These are phyloP conservation scores for Saccharomycopsis crataegensis DNA, from an alignment of 1,139 yeast species.

Conservation along the genomic window DNA sequence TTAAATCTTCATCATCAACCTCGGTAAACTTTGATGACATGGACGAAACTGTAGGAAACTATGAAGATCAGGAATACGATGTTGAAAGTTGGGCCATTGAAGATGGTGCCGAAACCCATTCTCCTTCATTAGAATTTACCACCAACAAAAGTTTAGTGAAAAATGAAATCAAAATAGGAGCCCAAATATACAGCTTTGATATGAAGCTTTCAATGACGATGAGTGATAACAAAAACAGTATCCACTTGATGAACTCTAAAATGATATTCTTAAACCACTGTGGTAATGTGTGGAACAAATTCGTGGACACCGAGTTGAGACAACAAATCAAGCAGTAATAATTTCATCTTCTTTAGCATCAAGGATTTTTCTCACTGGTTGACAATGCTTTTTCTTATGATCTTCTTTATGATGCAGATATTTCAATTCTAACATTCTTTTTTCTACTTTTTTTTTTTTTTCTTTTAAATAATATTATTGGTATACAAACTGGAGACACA, in stretches of 20 bases:
- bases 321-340: too few species aligned
- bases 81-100: slow-evolving; percentile 17
- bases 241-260: slow-evolving; percentile 2
- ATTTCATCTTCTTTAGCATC: too few species aligned
- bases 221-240: too few species aligned
- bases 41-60: background rate
- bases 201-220: background rate
- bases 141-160: background rate
- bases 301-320: background rate
- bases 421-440: too few species aligned
- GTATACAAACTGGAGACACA: too few species aligned
- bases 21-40: background rate
- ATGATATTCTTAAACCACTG: slow-evolving; percentile 11
- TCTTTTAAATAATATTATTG: too few species aligned
- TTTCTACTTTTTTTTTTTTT: too few species aligned
- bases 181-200: background rate
- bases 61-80: slow-evolving; percentile 7
- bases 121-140: too few species aligned
- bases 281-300: slow-evolving; percentile 8
- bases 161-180: background rate
- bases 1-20: background rate
- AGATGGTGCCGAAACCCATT: slow-evolving; percentile 9
- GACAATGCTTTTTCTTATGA: too few species aligned
- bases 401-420: too few species aligned
- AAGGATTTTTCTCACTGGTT: too few species aligned